Conservation (phyloP, 768 basidiomycete species). For the Rhodotorula babjevae region DNA sequence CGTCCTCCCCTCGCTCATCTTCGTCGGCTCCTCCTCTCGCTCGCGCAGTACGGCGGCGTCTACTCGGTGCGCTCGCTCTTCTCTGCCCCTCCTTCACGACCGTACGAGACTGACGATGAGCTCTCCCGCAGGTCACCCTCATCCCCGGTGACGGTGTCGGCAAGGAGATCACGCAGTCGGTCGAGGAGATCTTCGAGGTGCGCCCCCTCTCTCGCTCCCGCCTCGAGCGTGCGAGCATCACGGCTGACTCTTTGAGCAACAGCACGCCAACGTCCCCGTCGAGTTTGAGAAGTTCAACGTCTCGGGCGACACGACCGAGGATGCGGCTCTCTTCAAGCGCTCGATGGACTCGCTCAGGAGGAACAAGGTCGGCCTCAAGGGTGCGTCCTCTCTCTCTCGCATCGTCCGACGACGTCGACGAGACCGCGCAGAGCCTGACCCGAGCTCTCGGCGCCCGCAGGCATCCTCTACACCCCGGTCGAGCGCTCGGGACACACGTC, state of each 20-base stretch:
- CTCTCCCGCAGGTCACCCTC: slow-evolving; percentile 69
- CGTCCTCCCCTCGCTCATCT: no score
- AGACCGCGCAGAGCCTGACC: neutral
- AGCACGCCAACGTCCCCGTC: slow-evolving; percentile 89
- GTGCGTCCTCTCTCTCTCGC: slow-evolving; percentile 51
- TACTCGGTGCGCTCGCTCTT: slow-evolving; percentile 63
- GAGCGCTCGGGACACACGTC: slow-evolving; percentile 95
- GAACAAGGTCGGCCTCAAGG: slow-evolving; percentile 97
- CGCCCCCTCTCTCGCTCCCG: neutral
- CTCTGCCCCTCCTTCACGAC: neutral
- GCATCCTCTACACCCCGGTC: slow-evolving; percentile 97
- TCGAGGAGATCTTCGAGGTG: slow-evolving; percentile 92
- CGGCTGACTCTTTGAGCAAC: neutral
- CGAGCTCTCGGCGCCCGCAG: slow-evolving; percentile 49
- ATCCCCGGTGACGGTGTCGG: slow-evolving; percentile 99
- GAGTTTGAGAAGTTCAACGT: slow-evolving; percentile 83
- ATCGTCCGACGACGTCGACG: neutral
- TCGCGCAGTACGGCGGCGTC: slow-evolving; percentile 67
- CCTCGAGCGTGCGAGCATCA: neutral
- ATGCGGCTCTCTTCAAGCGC: slow-evolving; percentile 91
- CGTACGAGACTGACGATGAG: neutral
- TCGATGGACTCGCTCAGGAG: slow-evolving; percentile 97
- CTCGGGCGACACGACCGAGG: slow-evolving; percentile 87
- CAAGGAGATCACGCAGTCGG: slow-evolving; percentile 91
- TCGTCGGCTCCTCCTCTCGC: neutral